Base-by-base conservation (phyloP, 768 basidiomycete species). In the Collybia sp. region DNA sequence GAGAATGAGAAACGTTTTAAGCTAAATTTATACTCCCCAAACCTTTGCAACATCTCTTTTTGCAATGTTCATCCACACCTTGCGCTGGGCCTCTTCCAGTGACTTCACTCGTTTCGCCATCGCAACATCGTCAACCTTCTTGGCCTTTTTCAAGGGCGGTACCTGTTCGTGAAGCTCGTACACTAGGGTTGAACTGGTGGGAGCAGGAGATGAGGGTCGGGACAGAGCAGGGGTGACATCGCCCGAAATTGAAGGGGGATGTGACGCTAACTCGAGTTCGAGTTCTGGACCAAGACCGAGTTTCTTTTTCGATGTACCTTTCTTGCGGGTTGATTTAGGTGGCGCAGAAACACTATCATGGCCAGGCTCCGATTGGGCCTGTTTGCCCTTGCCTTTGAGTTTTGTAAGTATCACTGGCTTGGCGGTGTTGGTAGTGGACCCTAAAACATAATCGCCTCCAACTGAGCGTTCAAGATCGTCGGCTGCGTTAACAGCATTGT, bases 31-130 rank as follows among this genome's bases (percentile, higher is more conserved):
- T 11, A 37, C 13, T 19, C 34, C 15, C 46, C 65, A 48, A 53
- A 87, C 93, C 75, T 89, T 93, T 20, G 84, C 82, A 40, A 94
- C 80, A 55, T 94, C 93, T 54, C 82, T 75, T 51, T 80, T 75
- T 1, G 90, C 93, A 41, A 95, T 93, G 55, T 84, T 89, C 16
- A 82, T 83, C 93, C 93, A 95, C 8, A 92, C 85, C 65, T 91
- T 93, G 47, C 79, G 76, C 67, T 93, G 92, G 0, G 85, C 73
- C 54, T 93, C 93, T 59, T 92, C 91, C 25, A 93, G 60, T 5
- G 80, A 73, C 61, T 82, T 84, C 47, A 91, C 71, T 34, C 90
- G 80, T 58, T 89, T 89, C 18, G 78, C 61, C 76, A 87, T 85
- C 2, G 79, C 74, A 46, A 63, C 68, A 39, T 85, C 85, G 45